Evolutionary conservation across 768 basidiomycete species (phyloP), one percentile per base, ranked within the genome.

Genomic region (Kwoniella dendrophila): DNA sequence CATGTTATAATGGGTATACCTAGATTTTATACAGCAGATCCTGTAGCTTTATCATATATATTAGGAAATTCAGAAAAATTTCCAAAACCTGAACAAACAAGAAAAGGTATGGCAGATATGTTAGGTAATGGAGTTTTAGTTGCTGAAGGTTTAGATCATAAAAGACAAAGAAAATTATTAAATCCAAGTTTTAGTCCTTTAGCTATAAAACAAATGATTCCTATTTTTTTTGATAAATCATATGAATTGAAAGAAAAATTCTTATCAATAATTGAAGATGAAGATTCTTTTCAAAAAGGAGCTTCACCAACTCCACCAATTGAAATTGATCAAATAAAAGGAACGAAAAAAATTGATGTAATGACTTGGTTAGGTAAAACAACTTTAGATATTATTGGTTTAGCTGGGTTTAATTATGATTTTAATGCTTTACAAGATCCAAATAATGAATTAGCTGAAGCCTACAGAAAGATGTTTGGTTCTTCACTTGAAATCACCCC

Each of bases 341-440:
- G 73, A 4, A 67, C 56, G 0, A 70, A 53, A 40, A 71, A 73
- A 34, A 59, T 90, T 32, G 86, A 92, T 36, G 84, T 86, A 1
- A 79, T 87, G 36, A 79, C 82, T 3, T 89, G 53, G 52, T 80
- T 90, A 2, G 85, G 84, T 41, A 84, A 84, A 57, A 84, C 84
- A 50, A 90, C 89, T 3, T 81, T 91, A 8, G 90, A 91, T 64
- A 84, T 89, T 56, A 90, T 92, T 52, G 89, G 89, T 8, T 80
- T 88, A 36, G 87, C 92, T 41, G 70, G 90, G 67, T 95, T 94
- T 72, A 81, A 77, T 68, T 84, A 94, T 70, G 82, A 87, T 59
- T 92, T 96, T 81, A 86, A 89, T 63, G 86, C 92, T 1, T 87
- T 95, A 45, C 87, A 90, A 71, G 82, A 87, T 1, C 90, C 91